Conservation (phyloP, 164 flowering plant species). For the Amborella trichopoda region DNA sequence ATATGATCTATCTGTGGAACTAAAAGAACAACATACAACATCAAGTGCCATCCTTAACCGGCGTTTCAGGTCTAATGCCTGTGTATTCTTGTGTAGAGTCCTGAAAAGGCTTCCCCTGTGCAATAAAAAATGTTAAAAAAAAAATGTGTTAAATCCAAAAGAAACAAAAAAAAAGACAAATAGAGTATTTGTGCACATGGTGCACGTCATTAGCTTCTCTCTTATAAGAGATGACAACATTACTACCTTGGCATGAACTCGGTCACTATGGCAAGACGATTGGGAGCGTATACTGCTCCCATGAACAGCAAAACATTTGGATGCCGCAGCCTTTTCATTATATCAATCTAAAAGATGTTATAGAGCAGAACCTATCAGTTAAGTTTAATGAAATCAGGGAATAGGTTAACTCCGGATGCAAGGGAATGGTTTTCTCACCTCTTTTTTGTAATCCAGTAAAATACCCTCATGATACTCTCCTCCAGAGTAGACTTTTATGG, state of each 20-base stretch:
- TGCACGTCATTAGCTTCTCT: no score
- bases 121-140: conserved; percentile 4
- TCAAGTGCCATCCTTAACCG: conserved; percentile 84
- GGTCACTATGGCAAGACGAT: conserved; percentile 67
- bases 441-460: conserved; percentile 50
- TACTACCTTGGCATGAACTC: conserved; percentile 71
- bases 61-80: conserved; percentile 43
- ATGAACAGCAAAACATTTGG: conserved; percentile 85
- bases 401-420: neutral
- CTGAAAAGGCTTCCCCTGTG: conserved; percentile 82
- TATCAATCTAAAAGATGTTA: conserved; percentile 30
- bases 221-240: neutral
- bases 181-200: no score
- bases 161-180: no score
- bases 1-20: no score
- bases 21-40: conserved; percentile 41
- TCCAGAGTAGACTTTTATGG: conserved; percentile 51
- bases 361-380: neutral
- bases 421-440: conserved; percentile 24
- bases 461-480: conserved; percentile 43
- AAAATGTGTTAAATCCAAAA: no score
- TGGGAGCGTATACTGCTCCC: conserved; percentile 70
- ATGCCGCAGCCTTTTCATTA: conserved; percentile 74
- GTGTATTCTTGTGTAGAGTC: conserved; percentile 52
- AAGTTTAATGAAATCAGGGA: neutral